Conservation (phyloP, 345 rosid species). For the thale cress (Arabidopsis thaliana) region DNA sequence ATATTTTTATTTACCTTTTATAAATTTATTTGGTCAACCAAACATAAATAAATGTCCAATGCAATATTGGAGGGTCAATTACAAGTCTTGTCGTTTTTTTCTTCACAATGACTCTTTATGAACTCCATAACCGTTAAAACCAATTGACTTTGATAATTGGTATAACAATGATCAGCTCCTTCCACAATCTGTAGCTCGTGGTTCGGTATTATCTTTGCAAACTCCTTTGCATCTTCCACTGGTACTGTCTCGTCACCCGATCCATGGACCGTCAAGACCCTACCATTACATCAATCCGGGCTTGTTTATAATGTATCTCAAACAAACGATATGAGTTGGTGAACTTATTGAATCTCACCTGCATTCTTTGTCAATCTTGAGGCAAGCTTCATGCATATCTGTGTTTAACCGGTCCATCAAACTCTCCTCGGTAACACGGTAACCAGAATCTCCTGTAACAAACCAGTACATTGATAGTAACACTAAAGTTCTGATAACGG, state of each 20-base stretch:
- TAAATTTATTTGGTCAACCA: neutral
- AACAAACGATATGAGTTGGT: neutral
- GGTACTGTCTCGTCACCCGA: slow-evolving; percentile 62
- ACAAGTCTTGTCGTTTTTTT: too few species aligned
- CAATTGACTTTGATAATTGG: slow-evolving; percentile 61
- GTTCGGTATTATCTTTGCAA: slow-evolving; percentile 73
- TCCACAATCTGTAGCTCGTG: slow-evolving; percentile 63
- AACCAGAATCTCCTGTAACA: slow-evolving; percentile 52
- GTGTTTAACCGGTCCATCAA: slow-evolving; percentile 73
- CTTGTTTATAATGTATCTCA: neutral
- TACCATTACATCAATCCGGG: slow-evolving; percentile 19
- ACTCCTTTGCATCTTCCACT: slow-evolving; percentile 65
- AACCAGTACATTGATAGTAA: neutral
- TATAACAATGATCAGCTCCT: slow-evolving; percentile 73
- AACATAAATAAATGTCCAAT: neutral
- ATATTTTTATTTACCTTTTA: neutral
- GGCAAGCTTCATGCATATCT: slow-evolving; percentile 70
- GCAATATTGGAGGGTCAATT: slow-evolving; percentile 34
- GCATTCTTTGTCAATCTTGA: slow-evolving; percentile 69
- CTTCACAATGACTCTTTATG: slow-evolving; percentile 44
- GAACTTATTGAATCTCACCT: slow-evolving; percentile 47
- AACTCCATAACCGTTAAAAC: slow-evolving; percentile 59
- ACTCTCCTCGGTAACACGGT: slow-evolving; percentile 66
- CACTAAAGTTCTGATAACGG: neutral
- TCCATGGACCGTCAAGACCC: slow-evolving; percentile 87